Evolutionary conservation across 1,284 basidiomycete genomes (phyloP).

Genomic region (Rhodofomes roseus): DNA sequence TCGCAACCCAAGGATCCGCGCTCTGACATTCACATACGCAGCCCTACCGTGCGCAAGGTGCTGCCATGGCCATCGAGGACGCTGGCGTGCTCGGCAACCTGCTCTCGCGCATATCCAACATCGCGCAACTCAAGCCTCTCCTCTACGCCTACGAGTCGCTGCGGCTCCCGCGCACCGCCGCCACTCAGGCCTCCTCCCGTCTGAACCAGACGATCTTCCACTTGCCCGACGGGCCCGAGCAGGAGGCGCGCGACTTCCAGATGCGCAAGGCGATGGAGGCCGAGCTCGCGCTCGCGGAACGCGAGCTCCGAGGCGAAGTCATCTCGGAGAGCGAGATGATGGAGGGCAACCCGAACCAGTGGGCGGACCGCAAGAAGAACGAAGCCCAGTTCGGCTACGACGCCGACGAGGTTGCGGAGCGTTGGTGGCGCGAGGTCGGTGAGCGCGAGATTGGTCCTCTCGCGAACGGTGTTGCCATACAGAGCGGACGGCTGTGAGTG

Average conservation of each 20-base stretch:
- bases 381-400: conserved; percentile 45
- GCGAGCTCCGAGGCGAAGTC: conserved; percentile 7
- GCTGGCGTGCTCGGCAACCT: conserved; percentile 59
- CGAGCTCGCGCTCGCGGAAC: conserved; percentile 24
- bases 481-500: not conserved
- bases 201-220: conserved; percentile 54
- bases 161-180: conserved; percentile 41
- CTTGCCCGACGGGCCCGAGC: conserved; percentile 50
- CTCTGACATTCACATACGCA: conserved; percentile 18
- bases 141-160: conserved; percentile 52
- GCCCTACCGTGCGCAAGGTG: conserved; percentile 69
- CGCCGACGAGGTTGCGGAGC: conserved; percentile 43
- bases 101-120: conserved; percentile 43
- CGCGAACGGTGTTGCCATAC: not conserved
- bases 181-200: conserved; percentile 45
- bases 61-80: conserved; percentile 69
- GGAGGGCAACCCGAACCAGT: conserved; percentile 43
- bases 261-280: conserved; percentile 50
- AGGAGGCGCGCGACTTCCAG: conserved; percentile 44
- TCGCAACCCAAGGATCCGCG: conserved; percentile 20
- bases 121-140: conserved; percentile 40
- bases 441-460: conserved; percentile 9
- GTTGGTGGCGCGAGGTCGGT: conserved; percentile 41
- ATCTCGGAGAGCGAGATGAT: conserved; percentile 8
- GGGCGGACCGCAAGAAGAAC: conserved; percentile 48